phyloP scores from a whole-genome alignment of 2,329 filamentous ascomycete genomes.

The Trichoderma sp. region DNA sequence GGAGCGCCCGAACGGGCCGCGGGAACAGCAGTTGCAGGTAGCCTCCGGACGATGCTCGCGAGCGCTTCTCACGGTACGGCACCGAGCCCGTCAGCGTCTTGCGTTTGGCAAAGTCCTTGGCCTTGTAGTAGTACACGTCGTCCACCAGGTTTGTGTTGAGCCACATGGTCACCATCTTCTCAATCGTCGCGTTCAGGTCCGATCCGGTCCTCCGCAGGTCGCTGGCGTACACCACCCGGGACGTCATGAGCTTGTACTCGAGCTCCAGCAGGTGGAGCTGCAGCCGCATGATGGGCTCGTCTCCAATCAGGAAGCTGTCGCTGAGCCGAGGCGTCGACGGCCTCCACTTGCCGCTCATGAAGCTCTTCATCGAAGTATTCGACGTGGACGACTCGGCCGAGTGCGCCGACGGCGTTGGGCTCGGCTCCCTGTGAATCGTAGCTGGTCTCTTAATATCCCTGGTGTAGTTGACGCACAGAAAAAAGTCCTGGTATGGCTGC shows the following conservation, averaged over 20 bases:
- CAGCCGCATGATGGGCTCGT: slow-evolving; percentile 29
- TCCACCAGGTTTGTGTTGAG: slow-evolving; percentile 30
- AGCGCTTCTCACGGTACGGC: slow-evolving; percentile 25
- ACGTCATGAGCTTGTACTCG: slow-evolving; percentile 32
- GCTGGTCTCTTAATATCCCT: slow-evolving; percentile 22
- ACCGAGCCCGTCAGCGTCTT: slow-evolving; percentile 18
- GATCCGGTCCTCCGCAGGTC: slow-evolving; percentile 25
- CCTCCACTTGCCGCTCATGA: slow-evolving; percentile 23
- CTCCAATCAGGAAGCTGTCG: slow-evolving; percentile 23
- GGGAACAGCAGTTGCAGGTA: slow-evolving; percentile 26
- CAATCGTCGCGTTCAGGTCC: slow-evolving; percentile 26
- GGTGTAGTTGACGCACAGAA: slow-evolving; percentile 33
- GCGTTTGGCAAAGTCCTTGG: slow-evolving; percentile 29
- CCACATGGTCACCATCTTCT: slow-evolving; percentile 30
- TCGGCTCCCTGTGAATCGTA: slow-evolving; percentile 23
- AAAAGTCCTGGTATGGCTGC: slow-evolving; percentile 28
- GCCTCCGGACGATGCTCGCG: slow-evolving; percentile 23
- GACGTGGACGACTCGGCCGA: slow-evolving; percentile 27
- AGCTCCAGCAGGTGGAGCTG: slow-evolving; percentile 30
- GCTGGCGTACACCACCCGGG: slow-evolving; percentile 31
- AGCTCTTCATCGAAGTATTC: slow-evolving; percentile 24
- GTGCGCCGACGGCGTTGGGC: slow-evolving; percentile 24
- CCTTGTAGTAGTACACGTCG: slow-evolving; percentile 30
- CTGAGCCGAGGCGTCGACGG: slow-evolving; percentile 25
- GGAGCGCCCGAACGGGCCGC: slow-evolving; percentile 24